Conservation (phyloP, 139 green algal species). For the Auxenochlorella pyrenoidosa region DNA sequence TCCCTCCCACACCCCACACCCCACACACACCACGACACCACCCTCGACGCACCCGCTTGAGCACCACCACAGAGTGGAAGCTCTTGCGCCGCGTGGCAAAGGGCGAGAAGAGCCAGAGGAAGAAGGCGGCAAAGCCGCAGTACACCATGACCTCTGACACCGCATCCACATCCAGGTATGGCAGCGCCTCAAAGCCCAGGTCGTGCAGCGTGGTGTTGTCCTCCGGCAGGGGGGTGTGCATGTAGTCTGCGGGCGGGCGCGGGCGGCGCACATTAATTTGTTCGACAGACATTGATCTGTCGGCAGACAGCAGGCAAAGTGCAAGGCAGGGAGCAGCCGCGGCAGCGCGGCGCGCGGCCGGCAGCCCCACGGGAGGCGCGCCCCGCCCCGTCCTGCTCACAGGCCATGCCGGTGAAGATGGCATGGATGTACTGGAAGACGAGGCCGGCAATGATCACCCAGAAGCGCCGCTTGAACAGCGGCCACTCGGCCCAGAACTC, state of each 20-base stretch:
- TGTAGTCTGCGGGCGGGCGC: constrained; percentile 76
- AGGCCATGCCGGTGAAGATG: constrained; percentile 68
- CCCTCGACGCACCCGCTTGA: constrained; percentile 60
- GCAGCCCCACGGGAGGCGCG: too few relatives aligned
- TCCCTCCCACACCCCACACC: neutral
- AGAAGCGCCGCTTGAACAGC: constrained; percentile 4
- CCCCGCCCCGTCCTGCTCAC: neutral
- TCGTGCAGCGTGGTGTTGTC: constrained; percentile 69
- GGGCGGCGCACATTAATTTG: too few relatives aligned
- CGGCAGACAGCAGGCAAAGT: neutral
- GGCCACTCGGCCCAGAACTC: constrained; percentile 11
- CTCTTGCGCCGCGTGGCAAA: constrained; percentile 79
- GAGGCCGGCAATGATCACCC: constrained; percentile 19
- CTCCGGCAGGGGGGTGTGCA: constrained; percentile 70
- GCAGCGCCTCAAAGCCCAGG: constrained; percentile 78
- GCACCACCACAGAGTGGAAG: constrained; percentile 90
- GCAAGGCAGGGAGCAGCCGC: neutral
- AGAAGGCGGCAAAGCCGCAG: constrained; percentile 65
- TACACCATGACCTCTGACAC: constrained; percentile 51
- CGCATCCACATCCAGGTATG: constrained; percentile 69
- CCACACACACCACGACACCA: neutral
- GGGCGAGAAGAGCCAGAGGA: constrained; percentile 86
- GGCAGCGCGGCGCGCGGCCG: too few relatives aligned
- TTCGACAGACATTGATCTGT: too few relatives aligned
- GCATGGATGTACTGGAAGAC: constrained; percentile 89